phyloP scores from a whole-genome alignment of 2,329 filamentous ascomycete genomes.

The Lasiodiplodia theobromae region DNA sequence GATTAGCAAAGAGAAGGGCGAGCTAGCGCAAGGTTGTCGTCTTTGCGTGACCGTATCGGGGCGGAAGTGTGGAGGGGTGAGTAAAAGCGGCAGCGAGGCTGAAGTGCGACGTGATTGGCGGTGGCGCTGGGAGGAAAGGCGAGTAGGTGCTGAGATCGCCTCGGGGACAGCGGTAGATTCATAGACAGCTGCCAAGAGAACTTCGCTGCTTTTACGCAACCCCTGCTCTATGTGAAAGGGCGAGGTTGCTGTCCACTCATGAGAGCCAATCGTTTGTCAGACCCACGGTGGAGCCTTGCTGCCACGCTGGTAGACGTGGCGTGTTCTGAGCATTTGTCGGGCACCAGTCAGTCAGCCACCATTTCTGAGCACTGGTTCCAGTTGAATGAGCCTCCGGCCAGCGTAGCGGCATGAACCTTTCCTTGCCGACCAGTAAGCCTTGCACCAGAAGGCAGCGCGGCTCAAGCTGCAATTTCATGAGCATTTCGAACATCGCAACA shows the following conservation, averaged over 20 bases:
- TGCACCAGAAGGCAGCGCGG: too few species aligned
- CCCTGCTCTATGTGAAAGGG: not conserved
- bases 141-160: not conserved
- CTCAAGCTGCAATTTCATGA: too few species aligned
- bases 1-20: too few species aligned
- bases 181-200: not conserved
- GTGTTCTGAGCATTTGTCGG: not conserved
- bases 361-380: not conserved
- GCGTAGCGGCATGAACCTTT: not conserved
- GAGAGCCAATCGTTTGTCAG: not conserved
- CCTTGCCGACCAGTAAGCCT: not conserved
- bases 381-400: not conserved
- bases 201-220: not conserved
- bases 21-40: too few species aligned
- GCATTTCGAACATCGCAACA: too few species aligned
- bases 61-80: too few species aligned
- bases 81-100: constrained; percentile 2
- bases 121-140: not conserved
- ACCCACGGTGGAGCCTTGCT: not conserved
- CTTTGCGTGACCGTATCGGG: too few species aligned
- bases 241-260: not conserved
- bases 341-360: not conserved
- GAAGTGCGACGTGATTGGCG: not conserved
- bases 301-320: not conserved
- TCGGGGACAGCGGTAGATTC: not conserved